phyloP scores from a whole-genome alignment of 495 filamentous ascomycete species.

The Xylaria longipes region DNA sequence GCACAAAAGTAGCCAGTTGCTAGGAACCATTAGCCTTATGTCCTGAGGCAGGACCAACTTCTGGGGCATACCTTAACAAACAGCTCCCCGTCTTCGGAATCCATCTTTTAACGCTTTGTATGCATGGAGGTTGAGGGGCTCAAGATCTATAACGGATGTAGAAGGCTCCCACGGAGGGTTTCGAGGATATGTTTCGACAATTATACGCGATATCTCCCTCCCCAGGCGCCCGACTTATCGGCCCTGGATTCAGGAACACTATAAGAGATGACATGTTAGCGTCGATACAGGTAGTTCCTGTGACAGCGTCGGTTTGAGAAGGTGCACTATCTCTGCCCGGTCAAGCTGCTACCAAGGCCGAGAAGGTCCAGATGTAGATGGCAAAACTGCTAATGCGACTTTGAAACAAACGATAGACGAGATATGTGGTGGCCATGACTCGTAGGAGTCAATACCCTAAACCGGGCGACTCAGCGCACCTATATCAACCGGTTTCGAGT shows the following conservation, averaged over 20 bases:
- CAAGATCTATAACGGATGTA: background rate
- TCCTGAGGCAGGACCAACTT: background rate
- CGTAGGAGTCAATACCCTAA: background rate
- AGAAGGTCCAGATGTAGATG: background rate
- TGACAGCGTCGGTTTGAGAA: constrained; percentile 5
- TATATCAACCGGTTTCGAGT: constrained; percentile 12
- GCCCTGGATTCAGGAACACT: constrained; percentile 12
- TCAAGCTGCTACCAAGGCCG: constrained; percentile 2
- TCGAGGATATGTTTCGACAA: constrained; percentile 6
- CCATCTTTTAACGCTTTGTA: constrained; percentile 60
- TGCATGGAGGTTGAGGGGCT: constrained; percentile 44
- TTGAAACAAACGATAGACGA: constrained; percentile 12
- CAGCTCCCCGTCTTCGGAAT: constrained; percentile 86
- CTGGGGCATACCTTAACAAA: constrained; percentile 75
- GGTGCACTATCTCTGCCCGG: background rate
- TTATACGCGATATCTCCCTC: background rate
- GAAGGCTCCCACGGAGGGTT: background rate
- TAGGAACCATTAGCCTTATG: constrained; percentile 45
- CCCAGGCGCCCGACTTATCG: constrained; percentile 3
- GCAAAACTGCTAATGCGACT: constrained; percentile 17
- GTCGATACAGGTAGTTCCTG: background rate
- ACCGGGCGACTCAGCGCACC: constrained; percentile 1
- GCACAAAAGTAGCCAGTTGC: constrained; percentile 95
- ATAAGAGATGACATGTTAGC: constrained; percentile 15
- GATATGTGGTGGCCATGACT: background rate